phyloP scores from a whole-genome alignment of 139 green algal species.

The Bryopsis sp. region DNA sequence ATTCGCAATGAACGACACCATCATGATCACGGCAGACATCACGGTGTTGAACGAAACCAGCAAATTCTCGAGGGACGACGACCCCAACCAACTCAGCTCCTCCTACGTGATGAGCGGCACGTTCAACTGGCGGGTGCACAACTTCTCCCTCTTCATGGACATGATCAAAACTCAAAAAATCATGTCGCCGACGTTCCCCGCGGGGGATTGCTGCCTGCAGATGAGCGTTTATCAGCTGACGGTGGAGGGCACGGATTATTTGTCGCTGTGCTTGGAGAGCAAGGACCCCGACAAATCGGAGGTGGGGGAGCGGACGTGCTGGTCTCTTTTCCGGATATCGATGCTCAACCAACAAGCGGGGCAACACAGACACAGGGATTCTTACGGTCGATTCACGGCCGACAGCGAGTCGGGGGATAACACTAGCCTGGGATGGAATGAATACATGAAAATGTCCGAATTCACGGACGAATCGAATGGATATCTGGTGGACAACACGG shows the following conservation, averaged over 20 bases:
- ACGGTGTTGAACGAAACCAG: constrained; percentile 47
- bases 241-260: too few species aligned
- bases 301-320: too few species aligned
- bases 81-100: constrained; percentile 4
- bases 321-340: too few species aligned
- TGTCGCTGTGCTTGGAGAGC: too few species aligned
- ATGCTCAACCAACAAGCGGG: constrained; percentile 30
- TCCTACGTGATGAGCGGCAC: constrained; percentile 45
- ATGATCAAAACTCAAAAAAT: constrained; percentile 67
- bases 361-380: constrained; percentile 50
- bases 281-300: too few species aligned
- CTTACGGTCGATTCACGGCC: constrained; percentile 55
- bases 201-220: too few species aligned
- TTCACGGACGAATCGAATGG: constrained; percentile 23
- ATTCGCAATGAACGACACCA: constrained; percentile 35
- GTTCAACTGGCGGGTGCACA: constrained; percentile 57
- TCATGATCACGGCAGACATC: constrained; percentile 54
- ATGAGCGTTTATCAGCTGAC: too few species aligned
- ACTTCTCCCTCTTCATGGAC: constrained; percentile 56
- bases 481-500: too few species aligned
- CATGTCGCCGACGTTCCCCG: constrained; percentile 59
- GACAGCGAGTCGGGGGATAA: constrained; percentile 56
- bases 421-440: constrained; percentile 65
- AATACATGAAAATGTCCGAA: constrained; percentile 55
- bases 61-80: constrained; percentile 28